Percentiles rank a stretch among this genome's conserved stretches.
phyloP scores from a whole-genome alignment of 108 stramenopile genomes.

The Epithemia pelagica region DNA sequence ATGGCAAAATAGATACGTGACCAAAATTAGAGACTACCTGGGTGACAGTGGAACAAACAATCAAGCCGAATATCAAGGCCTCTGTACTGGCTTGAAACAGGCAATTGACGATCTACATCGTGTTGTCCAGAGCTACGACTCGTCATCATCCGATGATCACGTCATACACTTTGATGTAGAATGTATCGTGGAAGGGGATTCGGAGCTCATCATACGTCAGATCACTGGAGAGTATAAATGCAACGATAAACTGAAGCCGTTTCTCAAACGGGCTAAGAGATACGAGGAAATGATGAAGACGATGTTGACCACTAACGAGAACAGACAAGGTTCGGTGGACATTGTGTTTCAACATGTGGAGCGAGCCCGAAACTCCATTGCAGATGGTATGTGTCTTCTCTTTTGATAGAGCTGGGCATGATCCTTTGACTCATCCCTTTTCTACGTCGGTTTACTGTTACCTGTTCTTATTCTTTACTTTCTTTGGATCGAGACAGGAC shows the following conservation, averaged over 20 bases:
- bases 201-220: constrained; percentile 70
- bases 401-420: background rate
- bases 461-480: background rate
- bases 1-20: background rate
- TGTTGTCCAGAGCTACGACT: background rate
- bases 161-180: background rate
- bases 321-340: background rate
- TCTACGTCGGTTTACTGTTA: constrained; percentile 1
- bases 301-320: background rate
- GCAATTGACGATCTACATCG: constrained; percentile 14
- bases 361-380: constrained; percentile 51
- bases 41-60: constrained; percentile 61
- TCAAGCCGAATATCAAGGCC: constrained; percentile 69
- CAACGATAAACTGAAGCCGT: constrained; percentile 37
- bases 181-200: constrained; percentile 54
- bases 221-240: constrained; percentile 51
- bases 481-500: constrained; percentile 8
- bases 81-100: constrained; percentile 46
- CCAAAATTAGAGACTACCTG: constrained; percentile 17
- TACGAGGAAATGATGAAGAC: background rate
- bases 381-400: constrained; percentile 40
- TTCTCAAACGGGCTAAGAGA: background rate
- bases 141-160: background rate
- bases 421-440: background rate
- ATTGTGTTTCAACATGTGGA: constrained; percentile 47